A percentile compares a stretch with the other conserved stretches of the same genome.
Evolutionary conservation across 306 rosid species (phyloP).

Genomic region (Malus sylvestris): DNA sequence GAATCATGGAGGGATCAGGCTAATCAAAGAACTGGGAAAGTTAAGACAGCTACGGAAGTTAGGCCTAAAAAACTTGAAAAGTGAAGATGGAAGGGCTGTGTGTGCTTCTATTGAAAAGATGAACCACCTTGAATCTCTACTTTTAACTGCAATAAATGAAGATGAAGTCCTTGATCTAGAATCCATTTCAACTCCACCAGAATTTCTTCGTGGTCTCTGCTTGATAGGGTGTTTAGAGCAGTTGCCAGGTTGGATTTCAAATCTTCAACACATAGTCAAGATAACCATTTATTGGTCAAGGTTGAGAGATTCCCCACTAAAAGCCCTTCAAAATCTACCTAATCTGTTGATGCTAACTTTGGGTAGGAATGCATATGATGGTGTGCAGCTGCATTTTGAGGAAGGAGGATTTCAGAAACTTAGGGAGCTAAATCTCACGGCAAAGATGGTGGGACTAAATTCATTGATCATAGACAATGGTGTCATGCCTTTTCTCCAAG

Average conservation of each 20-base stretch:
- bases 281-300: rapidly evolving
- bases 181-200: not conserved
- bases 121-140: constrained; percentile 20
- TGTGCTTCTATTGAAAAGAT: constrained; percentile 15
- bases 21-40: not conserved
- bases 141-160: not conserved
- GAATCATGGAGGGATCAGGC: not conserved
- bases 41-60: not conserved
- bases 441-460: not conserved
- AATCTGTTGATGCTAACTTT: not conserved
- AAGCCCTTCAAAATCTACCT: not conserved
- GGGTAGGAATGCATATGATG: not conserved
- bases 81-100: constrained; percentile 11
- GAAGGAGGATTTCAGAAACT: not conserved
- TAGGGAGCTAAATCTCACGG: no score
- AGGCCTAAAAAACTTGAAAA: not conserved
- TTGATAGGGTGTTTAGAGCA: not conserved
- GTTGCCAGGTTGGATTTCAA: constrained; percentile 10
- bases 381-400: not conserved
- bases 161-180: constrained; percentile 22
- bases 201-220: not conserved
- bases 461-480: not conserved
- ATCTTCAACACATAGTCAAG: not conserved
- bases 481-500: not conserved
- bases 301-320: not conserved